Evolutionary conservation across 2,329 filamentous ascomycete species (phyloP).

Genomic region (Rhynchosporium secalis): DNA sequence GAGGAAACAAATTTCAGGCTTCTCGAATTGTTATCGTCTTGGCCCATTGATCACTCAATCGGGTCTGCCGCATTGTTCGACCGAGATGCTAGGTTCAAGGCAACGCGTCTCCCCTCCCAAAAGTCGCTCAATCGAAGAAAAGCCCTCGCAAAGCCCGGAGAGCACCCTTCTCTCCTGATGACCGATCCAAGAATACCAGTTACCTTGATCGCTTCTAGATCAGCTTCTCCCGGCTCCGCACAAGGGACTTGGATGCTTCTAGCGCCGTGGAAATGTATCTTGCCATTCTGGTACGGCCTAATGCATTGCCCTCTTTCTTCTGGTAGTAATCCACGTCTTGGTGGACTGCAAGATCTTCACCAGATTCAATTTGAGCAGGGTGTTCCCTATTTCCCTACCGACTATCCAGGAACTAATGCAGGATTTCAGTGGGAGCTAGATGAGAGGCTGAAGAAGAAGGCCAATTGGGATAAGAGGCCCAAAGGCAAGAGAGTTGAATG

Average conservation of each 20-base stretch:
- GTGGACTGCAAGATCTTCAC: constrained; percentile 74
- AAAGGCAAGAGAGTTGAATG: constrained; percentile 80
- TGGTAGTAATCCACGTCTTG: constrained; percentile 79
- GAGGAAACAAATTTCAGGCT: constrained; percentile 45
- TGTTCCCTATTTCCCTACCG: constrained; percentile 80
- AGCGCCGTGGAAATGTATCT: constrained; percentile 87
- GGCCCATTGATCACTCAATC: constrained; percentile 61
- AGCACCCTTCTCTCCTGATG: constrained; percentile 55
- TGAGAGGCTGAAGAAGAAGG: constrained; percentile 59
- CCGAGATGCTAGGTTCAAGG: constrained; percentile 62
- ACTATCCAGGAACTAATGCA: constrained; percentile 76
- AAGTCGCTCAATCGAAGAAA: constrained; percentile 80
- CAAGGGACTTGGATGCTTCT: constrained; percentile 80
- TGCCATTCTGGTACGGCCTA: constrained; percentile 80
- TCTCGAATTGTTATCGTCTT: constrained; percentile 62
- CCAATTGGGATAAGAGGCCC: constrained; percentile 73
- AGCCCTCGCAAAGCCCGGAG: constrained; percentile 61
- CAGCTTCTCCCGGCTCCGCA: constrained; percentile 47
- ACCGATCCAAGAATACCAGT: constrained; percentile 78
- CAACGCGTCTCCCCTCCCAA: constrained; percentile 69
- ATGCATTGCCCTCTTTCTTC: constrained; percentile 79
- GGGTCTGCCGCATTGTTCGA: constrained; percentile 63
- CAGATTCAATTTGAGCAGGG: constrained; percentile 82
- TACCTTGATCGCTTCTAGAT: constrained; percentile 63
- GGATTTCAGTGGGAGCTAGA: constrained; percentile 76